Percentiles rank a stretch among this genome's conserved stretches.
These are phyloP conservation scores for Daldinia sp. DNA, from an alignment of 2,329 filamentous ascomycete genomes.

Conservation along the genomic window DNA sequence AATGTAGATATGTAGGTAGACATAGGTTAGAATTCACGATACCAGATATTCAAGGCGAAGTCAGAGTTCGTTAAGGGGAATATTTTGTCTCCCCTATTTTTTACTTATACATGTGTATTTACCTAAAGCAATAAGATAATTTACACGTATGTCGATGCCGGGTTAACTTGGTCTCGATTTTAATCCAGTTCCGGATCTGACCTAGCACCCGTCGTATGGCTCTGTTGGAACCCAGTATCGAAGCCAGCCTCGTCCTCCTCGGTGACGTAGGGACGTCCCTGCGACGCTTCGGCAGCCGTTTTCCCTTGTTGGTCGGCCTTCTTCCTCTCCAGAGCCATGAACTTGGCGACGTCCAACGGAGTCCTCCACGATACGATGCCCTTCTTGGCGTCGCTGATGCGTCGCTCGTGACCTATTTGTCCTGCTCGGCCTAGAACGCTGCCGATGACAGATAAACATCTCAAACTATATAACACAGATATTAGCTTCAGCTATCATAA, in stretches of 20 bases:
- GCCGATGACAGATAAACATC: slow-evolving; percentile 83
- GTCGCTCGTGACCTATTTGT: slow-evolving; percentile 76
- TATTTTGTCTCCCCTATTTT: neutral
- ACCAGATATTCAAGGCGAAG: neutral
- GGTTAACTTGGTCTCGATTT: neutral
- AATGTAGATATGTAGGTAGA: neutral
- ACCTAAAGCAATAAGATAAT: neutral
- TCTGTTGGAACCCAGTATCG: slow-evolving; percentile 15
- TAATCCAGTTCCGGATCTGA: slow-evolving; percentile 20
- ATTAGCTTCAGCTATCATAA: slow-evolving; percentile 43
- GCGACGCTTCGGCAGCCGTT: neutral
- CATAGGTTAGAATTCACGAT: slow-evolving; percentile 3
- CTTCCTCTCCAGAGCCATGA: slow-evolving; percentile 51
- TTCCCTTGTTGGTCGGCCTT: neutral
- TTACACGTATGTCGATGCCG: neutral
- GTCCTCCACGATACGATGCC: slow-evolving; percentile 75
- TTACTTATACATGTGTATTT: slow-evolving; percentile 24
- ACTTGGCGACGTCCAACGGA: slow-evolving; percentile 57
- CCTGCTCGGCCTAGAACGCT: slow-evolving; percentile 89
- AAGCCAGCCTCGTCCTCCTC: neutral
- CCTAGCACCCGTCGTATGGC: neutral
- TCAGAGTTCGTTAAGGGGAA: neutral
- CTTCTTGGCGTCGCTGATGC: slow-evolving; percentile 70
- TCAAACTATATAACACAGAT: slow-evolving; percentile 64
- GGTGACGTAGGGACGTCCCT: neutral